Conservation (phyloP, 2,329 filamentous ascomycete species). For the Penicillium sp. region DNA sequence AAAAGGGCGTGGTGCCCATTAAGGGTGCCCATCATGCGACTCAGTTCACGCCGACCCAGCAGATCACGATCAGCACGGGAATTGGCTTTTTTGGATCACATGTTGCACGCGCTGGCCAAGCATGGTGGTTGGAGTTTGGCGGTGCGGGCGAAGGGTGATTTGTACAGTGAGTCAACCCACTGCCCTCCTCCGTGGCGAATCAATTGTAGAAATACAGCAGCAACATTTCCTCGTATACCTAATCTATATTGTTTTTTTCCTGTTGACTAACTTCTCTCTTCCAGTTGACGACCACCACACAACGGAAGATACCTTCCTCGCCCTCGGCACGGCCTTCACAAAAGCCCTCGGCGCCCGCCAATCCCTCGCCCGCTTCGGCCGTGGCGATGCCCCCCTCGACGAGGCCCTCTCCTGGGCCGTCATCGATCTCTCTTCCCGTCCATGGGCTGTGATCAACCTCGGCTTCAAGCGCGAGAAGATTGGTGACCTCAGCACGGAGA, state of each 20-base stretch:
- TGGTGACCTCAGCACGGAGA: slow-evolving; percentile 89
- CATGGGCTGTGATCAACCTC: slow-evolving; percentile 80
- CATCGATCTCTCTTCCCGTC: slow-evolving; percentile 90
- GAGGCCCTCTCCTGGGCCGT: slow-evolving; percentile 93
- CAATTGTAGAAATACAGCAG: not conserved
- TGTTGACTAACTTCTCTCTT: not conserved
- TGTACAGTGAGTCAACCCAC: slow-evolving; percentile 70
- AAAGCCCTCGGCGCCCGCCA: slow-evolving; percentile 74
- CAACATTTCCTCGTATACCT: not conserved
- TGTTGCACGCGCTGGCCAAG: slow-evolving; percentile 95
- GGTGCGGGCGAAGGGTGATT: slow-evolving; percentile 80
- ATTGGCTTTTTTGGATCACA: slow-evolving; percentile 99
- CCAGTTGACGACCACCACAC: slow-evolving; percentile 98
- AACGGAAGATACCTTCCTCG: slow-evolving; percentile 91
- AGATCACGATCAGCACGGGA: slow-evolving; percentile 85
- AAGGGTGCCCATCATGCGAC: slow-evolving; percentile 71
- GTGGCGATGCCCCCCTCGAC: slow-evolving; percentile 90
- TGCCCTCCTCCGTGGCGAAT: not conserved
- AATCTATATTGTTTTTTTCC: not conserved
- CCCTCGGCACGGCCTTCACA: slow-evolving; percentile 84
- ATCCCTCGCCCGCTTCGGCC: slow-evolving; percentile 87
- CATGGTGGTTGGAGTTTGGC: slow-evolving; percentile 92
- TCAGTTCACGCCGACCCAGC: slow-evolving; percentile 81
- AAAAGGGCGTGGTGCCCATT: slow-evolving; percentile 47
- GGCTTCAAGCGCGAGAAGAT: slow-evolving; percentile 90